phyloP scores from a whole-genome alignment of 169 alveolate species.

The Cryptosporidium felis region DNA sequence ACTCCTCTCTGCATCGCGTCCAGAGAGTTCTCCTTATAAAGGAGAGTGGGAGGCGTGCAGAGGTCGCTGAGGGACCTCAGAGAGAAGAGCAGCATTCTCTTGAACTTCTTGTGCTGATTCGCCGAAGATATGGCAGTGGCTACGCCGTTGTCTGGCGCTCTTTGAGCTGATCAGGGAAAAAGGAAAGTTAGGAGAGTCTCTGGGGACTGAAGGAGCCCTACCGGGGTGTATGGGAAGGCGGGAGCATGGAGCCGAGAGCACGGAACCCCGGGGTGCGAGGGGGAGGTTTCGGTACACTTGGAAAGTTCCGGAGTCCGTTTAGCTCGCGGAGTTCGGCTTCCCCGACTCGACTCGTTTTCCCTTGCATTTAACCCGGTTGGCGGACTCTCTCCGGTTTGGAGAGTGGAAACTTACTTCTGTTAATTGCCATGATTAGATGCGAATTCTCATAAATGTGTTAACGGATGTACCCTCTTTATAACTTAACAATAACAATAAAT shows the following conservation, averaged over 20 bases:
- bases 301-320: too few relatives aligned
- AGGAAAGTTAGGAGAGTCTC: neutral
- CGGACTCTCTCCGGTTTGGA: too few relatives aligned
- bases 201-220: too few relatives aligned
- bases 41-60: conserved; percentile 87
- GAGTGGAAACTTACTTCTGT: conserved; percentile 56
- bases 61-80: conserved; percentile 89
- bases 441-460: neutral
- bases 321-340: too few relatives aligned
- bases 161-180: conserved; percentile 24
- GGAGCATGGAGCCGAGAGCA: too few relatives aligned
- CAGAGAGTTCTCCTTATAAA: conserved; percentile 87
- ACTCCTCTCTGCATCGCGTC: conserved; percentile 89
- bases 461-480: too few relatives aligned
- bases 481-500: too few relatives aligned
- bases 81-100: conserved; percentile 90
- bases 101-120: conserved; percentile 90
- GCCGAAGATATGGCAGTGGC: conserved; percentile 91
- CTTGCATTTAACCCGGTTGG: too few relatives aligned
- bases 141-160: conserved; percentile 89
- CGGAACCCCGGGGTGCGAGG: too few relatives aligned
- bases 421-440: conserved; percentile 28
- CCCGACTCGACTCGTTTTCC: too few relatives aligned
- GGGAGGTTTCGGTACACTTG: too few relatives aligned
- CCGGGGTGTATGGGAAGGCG: too few relatives aligned